A percentile compares a stretch with the other conserved stretches of the same genome.
Evolutionary conservation across 768 basidiomycete species (phyloP).

Genomic region (Pisolithus microcarpus): DNA sequence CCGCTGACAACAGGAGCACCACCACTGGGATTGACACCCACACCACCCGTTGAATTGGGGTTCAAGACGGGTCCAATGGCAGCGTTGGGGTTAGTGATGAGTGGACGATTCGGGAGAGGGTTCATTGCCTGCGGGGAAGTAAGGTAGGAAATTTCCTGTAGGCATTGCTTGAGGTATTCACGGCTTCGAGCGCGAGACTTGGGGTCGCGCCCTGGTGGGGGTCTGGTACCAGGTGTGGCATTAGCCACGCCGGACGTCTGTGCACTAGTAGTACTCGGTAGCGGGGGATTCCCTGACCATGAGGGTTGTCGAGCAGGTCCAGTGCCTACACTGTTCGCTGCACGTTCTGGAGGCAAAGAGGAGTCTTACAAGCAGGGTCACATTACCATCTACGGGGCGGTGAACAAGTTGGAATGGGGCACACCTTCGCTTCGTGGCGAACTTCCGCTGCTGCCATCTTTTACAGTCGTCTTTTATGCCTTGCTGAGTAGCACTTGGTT

Average conservation of each 20-base stretch:
- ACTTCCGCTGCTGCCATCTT: slow-evolving; percentile 73
- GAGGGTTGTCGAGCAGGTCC: slow-evolving; percentile 47
- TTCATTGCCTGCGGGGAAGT: slow-evolving; percentile 98
- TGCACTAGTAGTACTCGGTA: neutral
- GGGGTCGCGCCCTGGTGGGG: slow-evolving; percentile 81
- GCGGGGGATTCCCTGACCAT: slow-evolving; percentile 45
- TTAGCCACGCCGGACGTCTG: slow-evolving; percentile 27
- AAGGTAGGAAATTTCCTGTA: slow-evolving; percentile 96
- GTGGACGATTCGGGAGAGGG: slow-evolving; percentile 82
- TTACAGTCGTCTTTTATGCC: slow-evolving; percentile 68
- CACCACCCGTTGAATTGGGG: slow-evolving; percentile 9
- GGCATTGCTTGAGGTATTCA: slow-evolving; percentile 97
- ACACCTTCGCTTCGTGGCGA: slow-evolving; percentile 83
- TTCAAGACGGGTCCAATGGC: slow-evolving; percentile 17
- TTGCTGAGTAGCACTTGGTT: slow-evolving; percentile 54
- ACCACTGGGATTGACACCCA: slow-evolving; percentile 1
- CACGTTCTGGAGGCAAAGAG: slow-evolving; percentile 62
- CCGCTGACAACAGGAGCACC: neutral
- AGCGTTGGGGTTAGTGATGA: slow-evolving; percentile 46
- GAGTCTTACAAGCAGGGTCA: slow-evolving; percentile 43
- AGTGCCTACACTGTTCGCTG: slow-evolving; percentile 52
- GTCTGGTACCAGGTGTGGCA: slow-evolving; percentile 53
- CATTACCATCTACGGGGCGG: slow-evolving; percentile 4
- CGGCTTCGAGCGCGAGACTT: slow-evolving; percentile 90
- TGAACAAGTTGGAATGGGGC: slow-evolving; percentile 7